Percentiles rank a stretch among this genome's conserved stretches.
Conservation (phyloP, 73 alveolate species). For the Loxodes magnus region DNA sequence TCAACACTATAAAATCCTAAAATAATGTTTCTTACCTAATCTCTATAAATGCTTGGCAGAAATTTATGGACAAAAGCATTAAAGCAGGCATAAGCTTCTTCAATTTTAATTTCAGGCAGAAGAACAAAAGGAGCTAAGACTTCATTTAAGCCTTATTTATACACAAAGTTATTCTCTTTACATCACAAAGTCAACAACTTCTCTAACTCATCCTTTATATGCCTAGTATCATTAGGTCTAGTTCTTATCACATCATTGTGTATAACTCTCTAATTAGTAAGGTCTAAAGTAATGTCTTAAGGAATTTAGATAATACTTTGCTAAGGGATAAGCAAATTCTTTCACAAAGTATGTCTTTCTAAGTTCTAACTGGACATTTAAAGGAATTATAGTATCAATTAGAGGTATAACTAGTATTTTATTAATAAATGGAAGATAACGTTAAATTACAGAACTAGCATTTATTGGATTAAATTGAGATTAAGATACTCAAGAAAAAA, state of each 20-base stretch:
- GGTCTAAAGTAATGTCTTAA: too few species aligned
- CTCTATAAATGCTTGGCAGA: slow-evolving; percentile 12
- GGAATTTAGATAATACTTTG: too few species aligned
- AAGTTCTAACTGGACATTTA: too few species aligned
- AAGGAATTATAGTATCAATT: too few species aligned
- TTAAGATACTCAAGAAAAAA: too few species aligned
- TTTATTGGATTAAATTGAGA: too few species aligned
- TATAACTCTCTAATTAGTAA: slow-evolving; percentile 10
- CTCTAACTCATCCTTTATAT: slow-evolving; percentile 27
- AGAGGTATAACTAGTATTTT: too few species aligned
- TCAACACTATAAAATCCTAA: slow-evolving; percentile 36
- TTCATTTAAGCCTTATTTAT: slow-evolving; percentile 76
- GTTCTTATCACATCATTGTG: slow-evolving; percentile 18
- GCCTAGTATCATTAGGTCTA: slow-evolving; percentile 11
- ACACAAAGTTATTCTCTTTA: slow-evolving; percentile 27
- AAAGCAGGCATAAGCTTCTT: slow-evolving; percentile 11
- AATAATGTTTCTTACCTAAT: slow-evolving; percentile 11
- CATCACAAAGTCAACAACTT: slow-evolving; percentile 47
- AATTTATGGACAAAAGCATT: slow-evolving; percentile 12
- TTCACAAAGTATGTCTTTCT: too few species aligned
- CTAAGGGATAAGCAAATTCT: too few species aligned
- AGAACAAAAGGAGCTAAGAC: slow-evolving; percentile 46
- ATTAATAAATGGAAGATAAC: too few species aligned
- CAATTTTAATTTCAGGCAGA: slow-evolving; percentile 1
- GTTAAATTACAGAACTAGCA: too few species aligned